Percentiles rank a stretch among this genome's conserved stretches.
These are phyloP conservation scores for Phialophora chinensis DNA, from an alignment of 2,329 filamentous ascomycete genomes.

Conservation along the genomic window DNA sequence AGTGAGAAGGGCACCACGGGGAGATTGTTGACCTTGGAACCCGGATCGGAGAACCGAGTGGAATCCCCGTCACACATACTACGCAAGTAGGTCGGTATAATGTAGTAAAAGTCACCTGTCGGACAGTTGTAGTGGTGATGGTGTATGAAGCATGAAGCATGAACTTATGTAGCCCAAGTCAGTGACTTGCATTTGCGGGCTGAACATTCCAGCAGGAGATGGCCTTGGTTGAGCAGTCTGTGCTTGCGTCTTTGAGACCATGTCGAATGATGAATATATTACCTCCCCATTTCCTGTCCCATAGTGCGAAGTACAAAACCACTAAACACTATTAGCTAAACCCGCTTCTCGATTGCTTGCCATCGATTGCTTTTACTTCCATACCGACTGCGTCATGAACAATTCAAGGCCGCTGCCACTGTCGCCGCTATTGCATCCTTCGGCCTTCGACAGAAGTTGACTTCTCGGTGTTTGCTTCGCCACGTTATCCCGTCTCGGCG, in stretches of 20 bases:
- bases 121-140: not conserved
- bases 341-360: not conserved
- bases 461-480: too few species aligned
- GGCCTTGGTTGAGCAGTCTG: too few species aligned
- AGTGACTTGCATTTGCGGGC: too few species aligned
- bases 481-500: too few species aligned
- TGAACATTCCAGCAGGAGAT: too few species aligned
- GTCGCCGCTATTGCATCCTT: too few species aligned
- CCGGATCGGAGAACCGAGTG: not conserved
- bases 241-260: too few species aligned
- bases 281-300: too few species aligned
- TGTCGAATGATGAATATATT: too few species aligned
- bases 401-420: not conserved
- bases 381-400: not conserved
- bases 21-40: not conserved
- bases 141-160: not conserved
- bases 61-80: not conserved
- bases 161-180: too few species aligned
- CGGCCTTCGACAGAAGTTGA: not conserved
- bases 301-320: too few species aligned
- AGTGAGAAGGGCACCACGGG: not conserved
- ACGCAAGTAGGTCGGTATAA: not conserved
- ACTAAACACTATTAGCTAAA: too few species aligned
- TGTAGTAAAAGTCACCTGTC: not conserved
- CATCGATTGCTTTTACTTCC: not conserved